A percentile compares a stretch with the other conserved stretches of the same genome.
These are phyloP conservation scores for Diplocarpon rosae DNA, from an alignment of 2,329 filamentous ascomycete species.

Conservation along the genomic window DNA sequence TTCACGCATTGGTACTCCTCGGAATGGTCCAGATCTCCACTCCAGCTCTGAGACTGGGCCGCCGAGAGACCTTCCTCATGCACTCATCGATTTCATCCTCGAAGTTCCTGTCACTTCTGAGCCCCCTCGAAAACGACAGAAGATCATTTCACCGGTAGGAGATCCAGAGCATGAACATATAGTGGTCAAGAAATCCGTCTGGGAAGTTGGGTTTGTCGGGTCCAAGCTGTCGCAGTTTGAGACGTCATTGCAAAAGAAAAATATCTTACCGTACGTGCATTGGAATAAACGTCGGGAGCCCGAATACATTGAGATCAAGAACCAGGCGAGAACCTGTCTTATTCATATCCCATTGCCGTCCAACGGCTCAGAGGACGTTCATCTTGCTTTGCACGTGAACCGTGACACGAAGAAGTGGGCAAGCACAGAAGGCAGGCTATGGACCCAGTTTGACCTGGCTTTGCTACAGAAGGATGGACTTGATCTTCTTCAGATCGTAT, in stretches of 20 bases:
- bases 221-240: constrained; percentile 11
- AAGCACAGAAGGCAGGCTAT: constrained; percentile 16
- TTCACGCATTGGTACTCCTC: constrained; percentile 2
- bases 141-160: constrained; percentile 2
- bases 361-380: constrained; percentile 16
- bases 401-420: constrained; percentile 17
- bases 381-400: constrained; percentile 17
- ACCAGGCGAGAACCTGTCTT: constrained; percentile 12
- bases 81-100: constrained; percentile 16
- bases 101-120: constrained; percentile 3
- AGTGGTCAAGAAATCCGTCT: constrained; percentile 18
- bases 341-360: constrained; percentile 14
- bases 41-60: constrained; percentile 6
- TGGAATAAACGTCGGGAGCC: constrained; percentile 6
- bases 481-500: constrained; percentile 18
- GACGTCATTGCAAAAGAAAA: constrained; percentile 12
- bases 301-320: constrained; percentile 18
- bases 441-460: constrained; percentile 21
- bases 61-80: constrained; percentile 5
- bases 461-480: constrained; percentile 12
- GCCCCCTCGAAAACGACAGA: constrained; percentile 20
- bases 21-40: background rate
- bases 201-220: constrained; percentile 13
- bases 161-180: constrained; percentile 15
- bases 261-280: constrained; percentile 13